Percentiles rank a stretch among this genome's conserved stretches.
These are phyloP conservation scores for Cardamine chenopodiifolia DNA, from an alignment of 345 rosid species.

Conservation along the genomic window DNA sequence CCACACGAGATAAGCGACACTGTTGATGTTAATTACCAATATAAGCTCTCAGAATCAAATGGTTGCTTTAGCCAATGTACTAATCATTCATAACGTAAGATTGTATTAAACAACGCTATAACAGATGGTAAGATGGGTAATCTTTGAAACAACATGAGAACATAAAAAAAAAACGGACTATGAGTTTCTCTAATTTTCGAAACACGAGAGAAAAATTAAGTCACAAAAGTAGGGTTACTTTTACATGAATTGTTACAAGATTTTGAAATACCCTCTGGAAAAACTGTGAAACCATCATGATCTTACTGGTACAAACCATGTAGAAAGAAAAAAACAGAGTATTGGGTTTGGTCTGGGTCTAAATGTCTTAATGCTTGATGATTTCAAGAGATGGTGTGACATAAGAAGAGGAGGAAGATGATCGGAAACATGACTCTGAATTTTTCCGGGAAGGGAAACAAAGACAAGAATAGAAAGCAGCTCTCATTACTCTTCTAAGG, in stretches of 20 bases:
- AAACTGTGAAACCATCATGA: constrained; percentile 10
- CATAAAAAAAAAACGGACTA: not conserved
- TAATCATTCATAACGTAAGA: not conserved
- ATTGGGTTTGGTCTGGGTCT: constrained; percentile 15
- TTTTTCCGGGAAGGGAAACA: constrained; percentile 33
- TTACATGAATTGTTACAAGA: constrained; percentile 5
- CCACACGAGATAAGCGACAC: not conserved
- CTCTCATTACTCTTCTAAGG: constrained; percentile 42
- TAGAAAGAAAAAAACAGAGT: not conserved
- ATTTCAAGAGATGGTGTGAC: constrained; percentile 32
- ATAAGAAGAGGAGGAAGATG: constrained; percentile 25
- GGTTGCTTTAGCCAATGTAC: not conserved
- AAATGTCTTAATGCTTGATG: constrained; percentile 29
- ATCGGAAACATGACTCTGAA: constrained; percentile 6
- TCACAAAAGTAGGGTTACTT: not conserved
- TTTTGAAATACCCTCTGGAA: not conserved
- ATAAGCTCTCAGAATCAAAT: constrained; percentile 2
- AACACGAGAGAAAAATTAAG: not conserved
- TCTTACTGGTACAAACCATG: constrained; percentile 3
- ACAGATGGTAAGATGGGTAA: not conserved
- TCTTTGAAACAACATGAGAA: not conserved
- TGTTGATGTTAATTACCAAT: not conserved
- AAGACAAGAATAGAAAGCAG: constrained; percentile 28
- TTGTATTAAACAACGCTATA: constrained; percentile 1
- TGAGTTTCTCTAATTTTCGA: not conserved